Evolutionary conservation across 345 rosid genomes (phyloP).

Genomic region (Dipteronia sinensis): DNA sequence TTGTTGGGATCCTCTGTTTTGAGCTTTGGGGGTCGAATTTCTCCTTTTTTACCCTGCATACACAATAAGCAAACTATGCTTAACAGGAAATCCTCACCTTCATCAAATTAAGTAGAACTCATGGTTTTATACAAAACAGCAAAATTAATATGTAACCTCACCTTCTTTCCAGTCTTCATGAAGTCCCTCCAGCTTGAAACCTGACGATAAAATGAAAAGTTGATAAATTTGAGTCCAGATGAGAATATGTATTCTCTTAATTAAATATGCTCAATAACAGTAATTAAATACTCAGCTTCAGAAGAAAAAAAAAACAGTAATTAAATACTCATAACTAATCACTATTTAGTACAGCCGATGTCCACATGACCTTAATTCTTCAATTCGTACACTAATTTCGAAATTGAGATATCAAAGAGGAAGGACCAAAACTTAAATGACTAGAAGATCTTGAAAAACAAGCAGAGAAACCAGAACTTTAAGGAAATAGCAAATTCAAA

Average conservation of each 20-base stretch:
- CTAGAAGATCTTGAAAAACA: no score
- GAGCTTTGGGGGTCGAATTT: slow-evolving; percentile 87
- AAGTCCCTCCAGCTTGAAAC: slow-evolving; percentile 97
- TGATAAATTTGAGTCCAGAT: neutral
- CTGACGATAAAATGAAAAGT: slow-evolving; percentile 31
- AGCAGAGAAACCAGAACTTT: no score
- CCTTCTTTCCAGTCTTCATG: slow-evolving; percentile 91
- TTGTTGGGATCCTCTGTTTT: slow-evolving; percentile 99
- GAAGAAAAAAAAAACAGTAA: no score
- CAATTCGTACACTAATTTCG: no score
- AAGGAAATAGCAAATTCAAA: no score
- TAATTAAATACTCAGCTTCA: no score
- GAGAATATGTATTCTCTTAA: neutral
- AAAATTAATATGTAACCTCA: slow-evolving; percentile 30
- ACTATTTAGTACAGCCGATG: no score
- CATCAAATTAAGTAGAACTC: neutral
- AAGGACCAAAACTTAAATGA: no score
- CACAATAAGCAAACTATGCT: neutral
- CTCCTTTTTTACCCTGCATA: slow-evolving; percentile 84
- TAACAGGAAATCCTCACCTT: neutral
- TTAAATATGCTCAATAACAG: no score
- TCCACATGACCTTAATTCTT: no score
- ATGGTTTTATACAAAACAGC: neutral
- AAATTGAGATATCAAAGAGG: no score
- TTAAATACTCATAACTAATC: no score